Evolutionary conservation across 495 filamentous ascomycete species (phyloP).

Genomic region (Penicillium macrosclerotiorum): DNA sequence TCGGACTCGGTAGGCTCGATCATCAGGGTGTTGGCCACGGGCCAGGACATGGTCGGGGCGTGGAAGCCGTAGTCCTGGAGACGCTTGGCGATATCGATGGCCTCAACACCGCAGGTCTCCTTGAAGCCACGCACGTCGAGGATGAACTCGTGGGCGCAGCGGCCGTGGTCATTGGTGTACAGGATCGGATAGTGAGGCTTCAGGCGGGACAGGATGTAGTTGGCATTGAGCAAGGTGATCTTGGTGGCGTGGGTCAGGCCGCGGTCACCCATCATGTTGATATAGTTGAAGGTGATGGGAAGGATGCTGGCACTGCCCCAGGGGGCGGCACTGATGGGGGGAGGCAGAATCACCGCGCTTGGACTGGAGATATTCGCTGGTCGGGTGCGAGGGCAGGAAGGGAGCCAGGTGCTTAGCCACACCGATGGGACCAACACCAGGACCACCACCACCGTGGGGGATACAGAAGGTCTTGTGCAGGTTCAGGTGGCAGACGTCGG

Average conservation of each 20-base stretch:
- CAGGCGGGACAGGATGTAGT: slow-evolving; percentile 94
- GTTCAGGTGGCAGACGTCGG: slow-evolving; percentile 97
- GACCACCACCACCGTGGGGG: slow-evolving; percentile 93
- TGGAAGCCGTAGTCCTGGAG: slow-evolving; percentile 99
- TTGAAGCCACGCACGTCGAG: slow-evolving; percentile 86
- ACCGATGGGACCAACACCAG: slow-evolving; percentile 93
- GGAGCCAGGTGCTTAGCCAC: slow-evolving; percentile 78
- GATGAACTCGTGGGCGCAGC: slow-evolving; percentile 98
- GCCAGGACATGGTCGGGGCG: slow-evolving; percentile 98
- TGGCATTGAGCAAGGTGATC: slow-evolving; percentile 92
- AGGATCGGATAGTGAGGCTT: slow-evolving; percentile 85
- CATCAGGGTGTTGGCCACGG: slow-evolving; percentile 95
- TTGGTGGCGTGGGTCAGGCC: slow-evolving; percentile 95
- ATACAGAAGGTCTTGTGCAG: slow-evolving; percentile 99
- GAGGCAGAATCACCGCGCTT: slow-evolving; percentile 58
- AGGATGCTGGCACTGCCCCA: slow-evolving; percentile 93
- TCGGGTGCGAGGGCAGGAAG: slow-evolving; percentile 75
- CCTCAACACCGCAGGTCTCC: slow-evolving; percentile 82
- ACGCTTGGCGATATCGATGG: slow-evolving; percentile 96
- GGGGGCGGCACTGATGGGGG: slow-evolving; percentile 79
- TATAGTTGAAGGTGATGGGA: slow-evolving; percentile 97
- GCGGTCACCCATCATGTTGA: slow-evolving; percentile 90
- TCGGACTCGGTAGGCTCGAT: slow-evolving; percentile 98
- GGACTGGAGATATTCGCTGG: slow-evolving; percentile 52
- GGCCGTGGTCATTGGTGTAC: slow-evolving; percentile 83